These are phyloP conservation scores for Lactarius tabidus DNA, from an alignment of 768 basidiomycete species.

Conservation along the genomic window DNA sequence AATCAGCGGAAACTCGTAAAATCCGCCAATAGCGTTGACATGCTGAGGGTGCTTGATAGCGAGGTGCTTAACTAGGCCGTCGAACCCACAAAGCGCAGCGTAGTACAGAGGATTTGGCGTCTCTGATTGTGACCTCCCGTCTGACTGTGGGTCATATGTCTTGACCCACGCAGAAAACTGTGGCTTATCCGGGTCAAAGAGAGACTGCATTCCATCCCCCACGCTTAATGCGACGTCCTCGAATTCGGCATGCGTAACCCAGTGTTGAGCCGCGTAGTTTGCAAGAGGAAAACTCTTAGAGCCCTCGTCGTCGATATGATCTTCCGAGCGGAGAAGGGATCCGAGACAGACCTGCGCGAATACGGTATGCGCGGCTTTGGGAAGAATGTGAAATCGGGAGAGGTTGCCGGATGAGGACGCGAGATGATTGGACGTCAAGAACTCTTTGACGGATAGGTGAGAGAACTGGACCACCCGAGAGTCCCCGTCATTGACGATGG, in stretches of 20 bases:
- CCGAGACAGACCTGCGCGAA: background rate
- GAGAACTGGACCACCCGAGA: background rate
- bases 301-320: background rate
- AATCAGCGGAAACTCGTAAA: background rate
- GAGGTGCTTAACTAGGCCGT: background rate
- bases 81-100: background rate
- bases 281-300: background rate
- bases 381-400: background rate
- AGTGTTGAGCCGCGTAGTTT: background rate
- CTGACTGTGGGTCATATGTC: background rate
- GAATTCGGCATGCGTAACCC: background rate
- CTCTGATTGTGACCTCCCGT: background rate
- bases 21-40: background rate
- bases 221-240: background rate
- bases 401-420: background rate
- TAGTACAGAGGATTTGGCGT: background rate
- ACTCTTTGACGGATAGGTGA: background rate
- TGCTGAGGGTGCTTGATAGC: background rate
- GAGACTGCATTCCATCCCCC: background rate
- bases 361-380: background rate
- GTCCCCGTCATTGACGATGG: background rate
- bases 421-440: background rate
- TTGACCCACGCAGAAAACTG: slow-evolving; percentile 1
- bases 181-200: slow-evolving; percentile 5
- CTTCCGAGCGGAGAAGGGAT: background rate